phyloP scores from a whole-genome alignment of 306 rosid genomes.

The Oxytropis ochrocephala region DNA sequence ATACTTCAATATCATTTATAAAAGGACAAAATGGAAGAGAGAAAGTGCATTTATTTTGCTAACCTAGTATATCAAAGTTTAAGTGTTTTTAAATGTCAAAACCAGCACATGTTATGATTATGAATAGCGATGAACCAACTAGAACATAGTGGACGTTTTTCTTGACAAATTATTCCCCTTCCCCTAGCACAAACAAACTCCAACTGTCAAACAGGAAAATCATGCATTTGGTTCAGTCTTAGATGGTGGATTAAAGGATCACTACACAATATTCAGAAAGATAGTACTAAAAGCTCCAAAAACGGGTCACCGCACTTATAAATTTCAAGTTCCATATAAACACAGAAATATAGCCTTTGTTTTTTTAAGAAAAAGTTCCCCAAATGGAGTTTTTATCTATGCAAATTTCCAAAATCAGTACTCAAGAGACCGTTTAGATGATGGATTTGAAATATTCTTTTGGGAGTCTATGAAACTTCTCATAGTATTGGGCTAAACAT shows the following conservation, averaged over 20 bases:
- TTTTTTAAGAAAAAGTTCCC: neutral
- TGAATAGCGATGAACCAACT: neutral
- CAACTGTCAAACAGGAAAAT: constrained; percentile 3
- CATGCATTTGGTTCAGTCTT: neutral
- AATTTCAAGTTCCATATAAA: neutral
- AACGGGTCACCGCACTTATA: neutral
- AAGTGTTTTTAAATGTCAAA: neutral
- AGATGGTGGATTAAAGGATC: neutral
- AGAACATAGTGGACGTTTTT: neutral
- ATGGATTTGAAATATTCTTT: neutral
- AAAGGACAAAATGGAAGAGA: neutral
- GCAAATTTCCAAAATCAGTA: neutral
- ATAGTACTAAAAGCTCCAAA: constrained; percentile 6
- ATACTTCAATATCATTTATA: neutral
- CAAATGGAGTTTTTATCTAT: neutral
- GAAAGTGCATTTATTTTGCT: neutral
- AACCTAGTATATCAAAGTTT: neutral
- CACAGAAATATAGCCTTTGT: neutral
- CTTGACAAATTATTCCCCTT: neutral
- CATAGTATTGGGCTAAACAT: neutral
- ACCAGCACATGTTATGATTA: neutral
- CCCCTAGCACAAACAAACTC: constrained; percentile 1
- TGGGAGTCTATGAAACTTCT: neutral
- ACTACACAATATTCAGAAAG: neutral
- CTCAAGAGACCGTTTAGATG: neutral